phyloP scores from a whole-genome alignment of 345 rosid genomes.

The Angophora floribunda region DNA sequence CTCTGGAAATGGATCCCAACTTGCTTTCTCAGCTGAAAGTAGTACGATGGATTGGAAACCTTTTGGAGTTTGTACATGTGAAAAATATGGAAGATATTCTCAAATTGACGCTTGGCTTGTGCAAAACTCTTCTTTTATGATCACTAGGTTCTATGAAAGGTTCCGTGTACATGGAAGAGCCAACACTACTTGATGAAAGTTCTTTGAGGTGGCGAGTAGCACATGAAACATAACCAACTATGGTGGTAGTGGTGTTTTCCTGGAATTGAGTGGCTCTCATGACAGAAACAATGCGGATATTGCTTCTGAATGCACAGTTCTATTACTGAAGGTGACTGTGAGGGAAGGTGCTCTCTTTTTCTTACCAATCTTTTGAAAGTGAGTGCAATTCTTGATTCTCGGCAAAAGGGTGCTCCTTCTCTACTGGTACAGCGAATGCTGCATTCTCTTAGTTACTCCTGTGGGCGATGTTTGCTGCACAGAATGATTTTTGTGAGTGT shows the following conservation, averaged over 20 bases:
- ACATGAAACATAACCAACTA: conserved; percentile 71
- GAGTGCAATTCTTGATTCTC: conserved; percentile 42
- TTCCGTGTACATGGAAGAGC: conserved; percentile 35
- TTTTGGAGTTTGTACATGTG: no score
- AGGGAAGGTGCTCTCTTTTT: conserved; percentile 80
- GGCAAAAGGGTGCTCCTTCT: conserved; percentile 22
- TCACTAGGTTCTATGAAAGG: conserved; percentile 46
- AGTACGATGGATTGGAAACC: no score
- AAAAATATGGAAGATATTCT: no score
- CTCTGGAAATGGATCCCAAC: no score
- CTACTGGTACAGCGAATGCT: neutral
- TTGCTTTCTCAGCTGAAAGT: no score
- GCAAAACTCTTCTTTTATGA: conserved; percentile 65
- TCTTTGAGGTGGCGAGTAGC: conserved; percentile 30
- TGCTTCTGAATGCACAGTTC: conserved; percentile 76
- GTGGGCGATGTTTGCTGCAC: no score
- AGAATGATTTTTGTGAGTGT: no score
- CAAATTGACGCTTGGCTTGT: conserved; percentile 16
- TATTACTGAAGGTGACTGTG: conserved; percentile 69
- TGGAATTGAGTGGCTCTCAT: conserved; percentile 37
- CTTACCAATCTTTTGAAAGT: conserved; percentile 72
- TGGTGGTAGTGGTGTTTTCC: conserved; percentile 54
- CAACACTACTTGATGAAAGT: conserved; percentile 43
- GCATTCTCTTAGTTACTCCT: no score
- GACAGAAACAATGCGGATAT: conserved; percentile 43